These are phyloP conservation scores for Leishmania tropica DNA, from an alignment of 208 protist species.

Conservation along the genomic window DNA sequence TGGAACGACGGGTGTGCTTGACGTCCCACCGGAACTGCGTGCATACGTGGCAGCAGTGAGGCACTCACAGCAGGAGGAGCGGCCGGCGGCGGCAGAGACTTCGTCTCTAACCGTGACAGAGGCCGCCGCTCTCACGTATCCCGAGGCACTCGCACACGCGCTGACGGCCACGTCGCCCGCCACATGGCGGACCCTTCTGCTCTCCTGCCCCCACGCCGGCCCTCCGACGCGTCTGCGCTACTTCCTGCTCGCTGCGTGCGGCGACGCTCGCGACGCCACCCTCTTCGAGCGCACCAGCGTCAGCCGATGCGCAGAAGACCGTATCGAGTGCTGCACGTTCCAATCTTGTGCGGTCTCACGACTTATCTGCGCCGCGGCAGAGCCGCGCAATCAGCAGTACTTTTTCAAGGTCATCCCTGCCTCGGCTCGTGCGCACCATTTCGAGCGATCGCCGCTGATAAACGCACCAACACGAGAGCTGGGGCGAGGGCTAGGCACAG, in stretches of 20 bases:
- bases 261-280: not conserved
- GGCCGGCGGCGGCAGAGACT: not conserved
- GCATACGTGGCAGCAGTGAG: not conserved
- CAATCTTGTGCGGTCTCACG: constrained; percentile 34
- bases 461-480: not conserved
- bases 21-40: constrained; percentile 17
- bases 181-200: constrained; percentile 14
- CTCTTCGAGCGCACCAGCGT: not conserved
- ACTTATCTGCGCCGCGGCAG: constrained; percentile 48
- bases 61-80: not conserved
- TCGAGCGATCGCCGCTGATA: constrained; percentile 14
- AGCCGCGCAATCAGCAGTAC: constrained; percentile 44
- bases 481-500: too few species aligned
- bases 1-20: not conserved
- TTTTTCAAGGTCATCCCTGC: constrained; percentile 64
- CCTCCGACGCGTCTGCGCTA: constrained; percentile 7
- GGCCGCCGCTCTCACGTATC: constrained; percentile 1
- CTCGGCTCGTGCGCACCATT: constrained; percentile 40
- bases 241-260: constrained; percentile 15
- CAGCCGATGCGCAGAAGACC: not conserved
- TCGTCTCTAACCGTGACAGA: not conserved
- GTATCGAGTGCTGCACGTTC: constrained; percentile 60
- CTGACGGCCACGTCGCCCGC: constrained; percentile 6
- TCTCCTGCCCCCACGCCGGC: not conserved
- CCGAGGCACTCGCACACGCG: constrained; percentile 13